Evolutionary conservation across 2,329 filamentous ascomycete genomes (phyloP).

Genomic region (Pseudofabraea citricarpa): DNA sequence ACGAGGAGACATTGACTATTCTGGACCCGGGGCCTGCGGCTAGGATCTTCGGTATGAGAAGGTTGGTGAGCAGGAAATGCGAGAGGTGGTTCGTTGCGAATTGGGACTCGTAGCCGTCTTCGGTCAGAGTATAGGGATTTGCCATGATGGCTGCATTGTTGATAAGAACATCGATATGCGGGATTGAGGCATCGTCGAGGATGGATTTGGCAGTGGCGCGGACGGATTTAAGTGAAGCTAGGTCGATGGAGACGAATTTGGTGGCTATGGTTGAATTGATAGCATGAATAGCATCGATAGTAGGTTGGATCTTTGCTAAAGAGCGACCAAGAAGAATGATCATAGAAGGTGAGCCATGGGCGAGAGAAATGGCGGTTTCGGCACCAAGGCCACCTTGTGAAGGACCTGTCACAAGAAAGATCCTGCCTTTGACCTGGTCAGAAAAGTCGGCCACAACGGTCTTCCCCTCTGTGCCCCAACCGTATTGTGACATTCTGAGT

Average conservation of each 20-base stretch:
- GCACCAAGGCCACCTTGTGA: slow-evolving; percentile 13
- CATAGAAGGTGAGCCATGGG: slow-evolving; percentile 13
- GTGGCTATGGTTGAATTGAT: slow-evolving; percentile 9
- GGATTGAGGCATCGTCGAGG: slow-evolving; percentile 27
- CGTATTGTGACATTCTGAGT: slow-evolving; percentile 9
- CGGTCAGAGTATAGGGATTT: slow-evolving; percentile 17
- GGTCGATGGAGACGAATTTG: slow-evolving; percentile 18
- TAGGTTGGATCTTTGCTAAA: slow-evolving; percentile 15
- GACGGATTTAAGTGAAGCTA: slow-evolving; percentile 33
- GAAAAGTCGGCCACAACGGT: slow-evolving; percentile 11
- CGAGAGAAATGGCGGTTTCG: slow-evolving; percentile 16
- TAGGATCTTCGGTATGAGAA: slow-evolving; percentile 15
- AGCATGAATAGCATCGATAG: slow-evolving; percentile 11
- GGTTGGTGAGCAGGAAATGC: slow-evolving; percentile 19
- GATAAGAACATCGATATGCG: slow-evolving; percentile 33
- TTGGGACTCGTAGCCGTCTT: slow-evolving; percentile 30
- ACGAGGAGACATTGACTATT: slow-evolving; percentile 33
- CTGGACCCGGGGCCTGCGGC: slow-evolving; percentile 10
- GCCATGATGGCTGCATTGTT: slow-evolving; percentile 38
- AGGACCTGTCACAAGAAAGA: slow-evolving; percentile 14
- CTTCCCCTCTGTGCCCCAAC: slow-evolving; percentile 6
- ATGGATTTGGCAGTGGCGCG: slow-evolving; percentile 32
- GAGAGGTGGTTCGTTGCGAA: slow-evolving; percentile 19
- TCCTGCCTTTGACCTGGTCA: slow-evolving; percentile 9
- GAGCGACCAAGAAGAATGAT: slow-evolving; percentile 16